A percentile compares a stretch with the other conserved stretches of the same genome.
Conservation (phyloP, 2,329 filamentous ascomycete species). For the Pezicula neosporulosa region DNA sequence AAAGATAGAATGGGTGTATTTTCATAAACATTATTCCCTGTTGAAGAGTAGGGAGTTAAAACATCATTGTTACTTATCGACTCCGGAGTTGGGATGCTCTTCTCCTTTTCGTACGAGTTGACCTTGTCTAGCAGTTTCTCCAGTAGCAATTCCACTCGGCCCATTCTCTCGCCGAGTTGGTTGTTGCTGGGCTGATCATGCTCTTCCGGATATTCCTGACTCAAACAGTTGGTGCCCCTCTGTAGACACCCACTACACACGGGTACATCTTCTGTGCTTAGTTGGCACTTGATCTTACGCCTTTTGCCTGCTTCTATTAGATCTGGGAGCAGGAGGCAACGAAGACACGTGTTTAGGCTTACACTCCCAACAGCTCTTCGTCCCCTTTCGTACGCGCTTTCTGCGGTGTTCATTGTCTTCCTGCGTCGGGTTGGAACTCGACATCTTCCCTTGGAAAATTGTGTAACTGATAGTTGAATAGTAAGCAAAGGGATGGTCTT, state of each 20-base stretch:
- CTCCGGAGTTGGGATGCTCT: conserved; percentile 24
- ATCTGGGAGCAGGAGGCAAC: not conserved
- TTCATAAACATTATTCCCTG: conserved; percentile 7
- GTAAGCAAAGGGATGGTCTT: not conserved
- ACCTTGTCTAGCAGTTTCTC: conserved; percentile 26
- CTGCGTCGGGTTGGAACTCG: not conserved
- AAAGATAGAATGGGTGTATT: conserved; percentile 22
- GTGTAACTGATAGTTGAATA: not conserved
- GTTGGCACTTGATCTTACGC: conserved; percentile 49
- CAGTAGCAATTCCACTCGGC: conserved; percentile 24
- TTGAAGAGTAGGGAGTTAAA: conserved; percentile 14
- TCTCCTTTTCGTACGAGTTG: conserved; percentile 23
- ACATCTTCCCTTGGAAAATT: not conserved
- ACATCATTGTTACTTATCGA: conserved; percentile 22
- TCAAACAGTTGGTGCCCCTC: conserved; percentile 31
- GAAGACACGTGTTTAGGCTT: conserved; percentile 25
- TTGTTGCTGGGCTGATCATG: conserved; percentile 18
- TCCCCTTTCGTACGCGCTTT: conserved; percentile 42
- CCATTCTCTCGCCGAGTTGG: conserved; percentile 26
- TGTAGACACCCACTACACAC: conserved; percentile 43
- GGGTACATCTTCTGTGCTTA: conserved; percentile 32
- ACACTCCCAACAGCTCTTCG: conserved; percentile 56
- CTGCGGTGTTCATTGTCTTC: conserved; percentile 20
- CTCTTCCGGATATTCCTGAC: conserved; percentile 29
- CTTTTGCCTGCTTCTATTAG: conserved; percentile 27